Evolutionary conservation across 2,329 filamentous ascomycete species (phyloP), one percentile per base, ranked within the genome.

Genomic region (Penicillium sp.): DNA sequence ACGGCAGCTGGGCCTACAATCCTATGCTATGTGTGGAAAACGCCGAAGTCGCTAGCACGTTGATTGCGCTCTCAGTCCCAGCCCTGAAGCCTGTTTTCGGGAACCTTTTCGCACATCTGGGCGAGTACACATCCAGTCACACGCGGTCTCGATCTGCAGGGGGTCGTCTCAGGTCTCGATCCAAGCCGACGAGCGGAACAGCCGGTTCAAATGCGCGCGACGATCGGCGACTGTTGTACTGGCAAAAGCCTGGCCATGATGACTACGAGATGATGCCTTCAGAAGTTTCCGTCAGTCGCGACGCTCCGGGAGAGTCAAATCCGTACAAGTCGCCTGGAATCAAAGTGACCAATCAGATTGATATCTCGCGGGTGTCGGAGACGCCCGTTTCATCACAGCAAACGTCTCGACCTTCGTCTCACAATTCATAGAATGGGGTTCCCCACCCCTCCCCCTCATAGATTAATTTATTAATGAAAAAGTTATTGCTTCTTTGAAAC

Each of bases 1-100:
- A 82, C 60, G 68, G 70, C 66, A 81, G 79, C 14, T 83, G 81
- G 80, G 70, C 72, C 21, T 83, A 83, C 61, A 76, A 80, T 48
- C 77, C 79, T 0, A 75, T 82, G 70, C 66, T 83, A 3, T 77
- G 69, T 3, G 74, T 82, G 3, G 80, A 83, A 63, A 77, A 77
- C 2, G 75, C 80, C 1, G 80, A 83, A 36, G 78, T 83, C 18
- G 79, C 79, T 3, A 73, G 75, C 1, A 83, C 81, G 0, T 62
- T 83, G 21, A 76, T 82, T 34, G 79, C 80, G 1, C 72, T 83
- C 1, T 83, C 80, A 0, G 71, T 82, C 0, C 80, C 81, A 0
- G 80, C 78, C 3, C 66, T 81, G 43, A 81, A 82, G 50, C 80
- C 79, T 0, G 62, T 82, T 2, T 74, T 78, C 37, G 77, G 65